Percentiles rank a stretch among this genome's conserved stretches.
Conservation (phyloP, 2,329 filamentous ascomycete species). For the Xylariaceae sp. region DNA sequence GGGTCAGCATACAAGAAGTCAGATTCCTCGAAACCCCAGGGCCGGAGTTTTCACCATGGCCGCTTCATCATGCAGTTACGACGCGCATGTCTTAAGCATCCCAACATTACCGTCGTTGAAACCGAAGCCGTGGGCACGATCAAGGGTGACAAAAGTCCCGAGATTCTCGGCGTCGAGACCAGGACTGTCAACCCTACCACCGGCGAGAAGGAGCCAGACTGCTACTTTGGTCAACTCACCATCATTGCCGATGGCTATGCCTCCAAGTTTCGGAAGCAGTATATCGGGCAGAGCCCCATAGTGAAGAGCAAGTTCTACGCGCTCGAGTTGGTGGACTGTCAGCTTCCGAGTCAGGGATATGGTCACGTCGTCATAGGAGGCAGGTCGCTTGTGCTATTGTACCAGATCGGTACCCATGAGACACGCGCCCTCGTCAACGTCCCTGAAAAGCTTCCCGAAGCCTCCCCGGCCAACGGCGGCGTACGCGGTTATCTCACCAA, state of each 20-base stretch:
- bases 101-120: slow-evolving; percentile 88
- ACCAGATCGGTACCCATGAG: slow-evolving; percentile 95
- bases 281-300: slow-evolving; percentile 62
- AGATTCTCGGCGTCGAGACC: slow-evolving; percentile 80
- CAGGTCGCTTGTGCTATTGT: slow-evolving; percentile 75
- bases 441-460: slow-evolving; percentile 70
- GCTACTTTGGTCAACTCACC: slow-evolving; percentile 84
- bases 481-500: slow-evolving; percentile 81
- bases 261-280: slow-evolving; percentile 83
- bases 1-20: slow-evolving; percentile 24
- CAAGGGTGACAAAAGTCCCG: slow-evolving; percentile 60
- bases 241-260: slow-evolving; percentile 89
- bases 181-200: slow-evolving; percentile 57
- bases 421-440: slow-evolving; percentile 88
- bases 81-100: slow-evolving; percentile 65
- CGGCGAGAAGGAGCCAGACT: slow-evolving; percentile 58
- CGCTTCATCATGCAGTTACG: slow-evolving; percentile 84
- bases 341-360: slow-evolving; percentile 68
- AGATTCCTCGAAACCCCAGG: slow-evolving; percentile 52
- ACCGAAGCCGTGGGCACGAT: slow-evolving; percentile 78
- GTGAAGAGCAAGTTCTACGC: slow-evolving; percentile 89
- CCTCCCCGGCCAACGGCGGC: slow-evolving; percentile 70
- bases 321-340: slow-evolving; percentile 84
- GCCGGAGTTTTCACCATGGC: slow-evolving; percentile 88
- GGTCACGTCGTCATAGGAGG: slow-evolving; percentile 86